These are phyloP conservation scores for Pelargonium cotyledonis DNA, from an alignment of 441 rosid species.

Conservation along the genomic window DNA sequence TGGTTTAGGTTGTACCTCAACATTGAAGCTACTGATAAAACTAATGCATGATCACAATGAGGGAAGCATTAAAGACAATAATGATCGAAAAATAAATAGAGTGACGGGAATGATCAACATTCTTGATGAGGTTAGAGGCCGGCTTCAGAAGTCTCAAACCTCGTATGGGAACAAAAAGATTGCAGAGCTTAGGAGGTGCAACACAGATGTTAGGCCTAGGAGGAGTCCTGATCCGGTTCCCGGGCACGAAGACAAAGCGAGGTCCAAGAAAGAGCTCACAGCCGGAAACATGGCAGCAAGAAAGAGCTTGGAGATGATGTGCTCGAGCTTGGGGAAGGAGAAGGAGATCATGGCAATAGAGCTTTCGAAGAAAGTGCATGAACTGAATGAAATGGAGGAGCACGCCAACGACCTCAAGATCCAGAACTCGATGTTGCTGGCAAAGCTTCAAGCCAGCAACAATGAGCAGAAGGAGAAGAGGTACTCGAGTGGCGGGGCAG, in stretches of 20 bases:
- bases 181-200: slow-evolving; percentile 65
- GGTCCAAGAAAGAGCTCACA: slow-evolving; percentile 42
- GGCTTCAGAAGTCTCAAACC: slow-evolving; percentile 53
- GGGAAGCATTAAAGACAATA: slow-evolving; percentile 37
- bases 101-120: slow-evolving; percentile 68
- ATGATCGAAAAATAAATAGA: slow-evolving; percentile 50
- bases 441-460: slow-evolving; percentile 46
- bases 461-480: slow-evolving; percentile 34
- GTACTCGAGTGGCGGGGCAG: slow-evolving; percentile 13
- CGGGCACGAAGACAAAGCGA: slow-evolving; percentile 44
- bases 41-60: slow-evolving; percentile 58
- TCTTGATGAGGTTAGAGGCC: slow-evolving; percentile 55
- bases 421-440: slow-evolving; percentile 46
- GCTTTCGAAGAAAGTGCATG: slow-evolving; percentile 55
- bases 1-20: neutral
- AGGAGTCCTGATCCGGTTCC: slow-evolving; percentile 12
- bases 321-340: slow-evolving; percentile 80
- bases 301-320: slow-evolving; percentile 72
- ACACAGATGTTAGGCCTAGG: slow-evolving; percentile 53
- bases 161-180: slow-evolving; percentile 23
- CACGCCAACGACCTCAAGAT: slow-evolving; percentile 49
- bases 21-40: slow-evolving; percentile 52
- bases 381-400: slow-evolving; percentile 57
- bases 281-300: slow-evolving; percentile 43
- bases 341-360: slow-evolving; percentile 69